A percentile compares a stretch with the other conserved stretches of the same genome.
These are phyloP conservation scores for Magnaporthiopsis poae DNA, from an alignment of 2,329 filamentous ascomycete species.

Conservation along the genomic window DNA sequence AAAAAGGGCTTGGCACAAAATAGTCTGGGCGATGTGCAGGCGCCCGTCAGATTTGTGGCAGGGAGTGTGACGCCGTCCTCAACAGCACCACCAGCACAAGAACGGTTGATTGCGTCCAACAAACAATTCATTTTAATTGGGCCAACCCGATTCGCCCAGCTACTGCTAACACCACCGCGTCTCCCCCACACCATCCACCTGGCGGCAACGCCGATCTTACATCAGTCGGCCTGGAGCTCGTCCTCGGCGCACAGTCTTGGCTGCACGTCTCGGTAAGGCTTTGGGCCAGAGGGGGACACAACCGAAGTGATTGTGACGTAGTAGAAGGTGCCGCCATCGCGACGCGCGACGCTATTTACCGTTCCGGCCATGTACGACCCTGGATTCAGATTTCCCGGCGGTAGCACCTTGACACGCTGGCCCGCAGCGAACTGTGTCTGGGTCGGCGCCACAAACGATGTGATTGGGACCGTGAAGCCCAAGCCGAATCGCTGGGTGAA, in stretches of 20 bases:
- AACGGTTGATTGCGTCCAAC: too few species aligned
- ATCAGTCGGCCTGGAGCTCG: neutral
- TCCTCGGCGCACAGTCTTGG: neutral
- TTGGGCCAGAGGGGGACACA: neutral
- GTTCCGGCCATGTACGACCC: neutral
- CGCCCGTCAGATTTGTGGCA: too few species aligned
- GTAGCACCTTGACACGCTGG: neutral
- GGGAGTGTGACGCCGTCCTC: too few species aligned
- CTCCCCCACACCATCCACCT: neutral
- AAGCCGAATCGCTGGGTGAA: slow-evolving; percentile 2
- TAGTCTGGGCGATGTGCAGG: too few species aligned
- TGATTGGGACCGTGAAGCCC: slow-evolving; percentile 5
- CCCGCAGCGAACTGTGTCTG: neutral
- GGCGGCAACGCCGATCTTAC: neutral
- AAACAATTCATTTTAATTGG: neutral
- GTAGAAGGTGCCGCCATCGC: neutral
- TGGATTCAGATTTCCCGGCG: neutral
- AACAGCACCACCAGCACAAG: too few species aligned
- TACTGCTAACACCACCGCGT: neutral
- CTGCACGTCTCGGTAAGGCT: neutral
- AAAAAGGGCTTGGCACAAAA: too few species aligned
- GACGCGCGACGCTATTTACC: neutral
- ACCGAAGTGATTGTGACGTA: neutral
- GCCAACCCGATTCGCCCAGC: neutral
- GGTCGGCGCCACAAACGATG: neutral